These are phyloP conservation scores for Kwoniella bestiolae DNA, from an alignment of 768 basidiomycete species.

Conservation along the genomic window DNA sequence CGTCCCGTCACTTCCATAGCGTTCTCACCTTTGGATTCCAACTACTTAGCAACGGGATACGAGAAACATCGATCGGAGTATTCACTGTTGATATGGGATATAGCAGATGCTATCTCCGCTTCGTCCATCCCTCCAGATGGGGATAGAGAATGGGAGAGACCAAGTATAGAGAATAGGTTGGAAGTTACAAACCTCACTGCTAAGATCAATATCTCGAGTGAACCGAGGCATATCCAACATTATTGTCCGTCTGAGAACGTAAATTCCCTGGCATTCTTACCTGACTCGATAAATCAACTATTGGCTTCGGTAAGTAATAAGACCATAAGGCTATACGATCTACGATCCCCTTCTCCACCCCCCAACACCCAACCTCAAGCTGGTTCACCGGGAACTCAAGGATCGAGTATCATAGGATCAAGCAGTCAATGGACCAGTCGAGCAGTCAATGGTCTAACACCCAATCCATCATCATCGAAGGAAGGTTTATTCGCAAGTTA, in stretches of 20 bases:
- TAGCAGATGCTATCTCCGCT: slow-evolving; percentile 31
- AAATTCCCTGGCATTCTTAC: slow-evolving; percentile 42
- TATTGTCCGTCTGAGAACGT: slow-evolving; percentile 50
- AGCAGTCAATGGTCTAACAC: slow-evolving; percentile 43
- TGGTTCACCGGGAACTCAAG: slow-evolving; percentile 10
- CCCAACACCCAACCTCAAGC: slow-evolving; percentile 14
- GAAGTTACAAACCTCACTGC: slow-evolving; percentile 36
- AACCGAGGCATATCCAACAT: slow-evolving; percentile 45
- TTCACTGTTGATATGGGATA: slow-evolving; percentile 50
- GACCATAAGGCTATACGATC: slow-evolving; percentile 44
- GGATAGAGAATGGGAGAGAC: slow-evolving; percentile 26
- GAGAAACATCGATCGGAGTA: slow-evolving; percentile 50
- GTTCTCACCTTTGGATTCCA: slow-evolving; percentile 43
- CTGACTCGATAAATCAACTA: slow-evolving; percentile 23
- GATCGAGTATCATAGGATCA: slow-evolving; percentile 10
- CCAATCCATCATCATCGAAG: slow-evolving; percentile 30
- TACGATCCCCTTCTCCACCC: slow-evolving; percentile 30
- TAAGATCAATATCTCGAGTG: slow-evolving; percentile 16
- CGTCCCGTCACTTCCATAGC: slow-evolving; percentile 42
- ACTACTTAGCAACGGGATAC: slow-evolving; percentile 46
- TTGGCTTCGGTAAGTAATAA: slow-evolving; percentile 42
- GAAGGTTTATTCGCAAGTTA: slow-evolving; percentile 46
- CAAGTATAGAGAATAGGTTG: slow-evolving; percentile 30
- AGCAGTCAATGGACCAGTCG: slow-evolving; percentile 37
- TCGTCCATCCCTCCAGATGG: slow-evolving; percentile 25